Evolutionary conservation across 768 basidiomycete genomes (phyloP).

Genomic region (Peribolospora baueri): DNA sequence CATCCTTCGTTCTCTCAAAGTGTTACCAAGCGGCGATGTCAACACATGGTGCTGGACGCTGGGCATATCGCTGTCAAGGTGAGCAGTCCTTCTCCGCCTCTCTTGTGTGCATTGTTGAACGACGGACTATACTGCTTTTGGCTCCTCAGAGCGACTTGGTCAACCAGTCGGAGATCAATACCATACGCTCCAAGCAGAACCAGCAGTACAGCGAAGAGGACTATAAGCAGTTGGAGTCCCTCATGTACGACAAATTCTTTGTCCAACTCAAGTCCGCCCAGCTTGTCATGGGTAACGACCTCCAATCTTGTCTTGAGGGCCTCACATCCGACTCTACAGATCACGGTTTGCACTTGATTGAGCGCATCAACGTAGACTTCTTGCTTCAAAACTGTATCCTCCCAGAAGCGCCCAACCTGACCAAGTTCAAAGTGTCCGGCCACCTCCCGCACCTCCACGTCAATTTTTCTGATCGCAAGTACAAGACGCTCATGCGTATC

Average conservation of each 20-base stretch:
- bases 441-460: conserved; percentile 64
- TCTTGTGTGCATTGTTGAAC: no score
- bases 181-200: conserved; percentile 57
- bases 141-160: conserved; percentile 50
- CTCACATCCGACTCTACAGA: conserved; percentile 28
- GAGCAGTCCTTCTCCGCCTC: no score
- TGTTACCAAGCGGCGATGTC: conserved; percentile 49
- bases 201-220: conserved; percentile 70
- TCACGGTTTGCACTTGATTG: conserved; percentile 59
- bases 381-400: conserved; percentile 82
- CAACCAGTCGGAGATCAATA: conserved; percentile 50
- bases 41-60: conserved; percentile 75
- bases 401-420: conserved; percentile 50
- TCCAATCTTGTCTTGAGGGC: conserved; percentile 58
- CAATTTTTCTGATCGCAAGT: conserved; percentile 75
- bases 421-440: conserved; percentile 74
- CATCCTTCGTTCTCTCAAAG: conserved; percentile 16
- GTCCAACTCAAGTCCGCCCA: conserved; percentile 70
- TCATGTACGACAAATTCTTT: conserved; percentile 84
- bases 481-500: conserved; percentile 72
- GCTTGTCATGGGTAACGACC: conserved; percentile 70
- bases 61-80: conserved; percentile 63
- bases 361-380: conserved; percentile 72
- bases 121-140: no score
- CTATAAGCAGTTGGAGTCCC: conserved; percentile 53